Percentiles rank a stretch among this genome's conserved stretches.
These are phyloP conservation scores for Erysimum cheiri DNA, from an alignment of 441 rosid genomes.

Conservation along the genomic window DNA sequence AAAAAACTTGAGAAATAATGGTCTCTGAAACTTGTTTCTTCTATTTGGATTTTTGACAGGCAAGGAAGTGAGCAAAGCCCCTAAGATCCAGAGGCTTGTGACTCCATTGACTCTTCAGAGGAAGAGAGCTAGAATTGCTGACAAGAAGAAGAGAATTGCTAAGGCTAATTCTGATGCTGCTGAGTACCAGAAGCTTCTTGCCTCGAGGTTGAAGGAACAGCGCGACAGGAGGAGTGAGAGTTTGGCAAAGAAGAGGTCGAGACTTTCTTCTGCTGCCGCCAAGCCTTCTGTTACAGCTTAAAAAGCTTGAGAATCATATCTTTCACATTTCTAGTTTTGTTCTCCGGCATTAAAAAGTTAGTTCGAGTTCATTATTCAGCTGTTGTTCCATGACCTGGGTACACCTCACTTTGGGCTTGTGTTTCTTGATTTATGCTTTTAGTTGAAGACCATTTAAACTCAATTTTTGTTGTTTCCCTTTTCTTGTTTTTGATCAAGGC, in stretches of 20 bases:
- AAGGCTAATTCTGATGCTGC: slow-evolving; percentile 65
- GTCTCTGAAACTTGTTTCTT: not conserved
- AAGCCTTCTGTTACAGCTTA: slow-evolving; percentile 53
- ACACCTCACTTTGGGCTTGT: slow-evolving; percentile 1
- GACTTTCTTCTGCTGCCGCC: slow-evolving; percentile 53
- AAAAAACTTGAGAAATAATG: not conserved
- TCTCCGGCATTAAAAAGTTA: slow-evolving; percentile 4
- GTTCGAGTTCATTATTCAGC: slow-evolving; percentile 20
- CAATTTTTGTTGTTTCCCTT: not conserved
- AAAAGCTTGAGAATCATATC: slow-evolving; percentile 3
- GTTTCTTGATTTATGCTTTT: slow-evolving; percentile 19
- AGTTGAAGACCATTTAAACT: slow-evolving; percentile 7
- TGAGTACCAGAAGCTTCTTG: slow-evolving; percentile 62
- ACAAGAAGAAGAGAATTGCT: slow-evolving; percentile 61
- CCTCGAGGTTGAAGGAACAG: slow-evolving; percentile 58
- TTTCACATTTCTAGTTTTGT: slow-evolving; percentile 19
- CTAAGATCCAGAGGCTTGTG: slow-evolving; percentile 64
- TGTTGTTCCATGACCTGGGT: not conserved
- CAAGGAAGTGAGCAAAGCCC: slow-evolving; percentile 62
- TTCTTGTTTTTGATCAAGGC: not conserved
- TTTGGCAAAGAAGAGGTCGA: slow-evolving; percentile 62
- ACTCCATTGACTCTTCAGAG: slow-evolving; percentile 63
- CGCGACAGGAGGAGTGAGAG: slow-evolving; percentile 60
- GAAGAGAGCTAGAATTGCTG: slow-evolving; percentile 58
- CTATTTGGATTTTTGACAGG: slow-evolving; percentile 36